These are phyloP conservation scores for Pulveroboletus frians DNA, from an alignment of 768 basidiomycete genomes.

Conservation along the genomic window DNA sequence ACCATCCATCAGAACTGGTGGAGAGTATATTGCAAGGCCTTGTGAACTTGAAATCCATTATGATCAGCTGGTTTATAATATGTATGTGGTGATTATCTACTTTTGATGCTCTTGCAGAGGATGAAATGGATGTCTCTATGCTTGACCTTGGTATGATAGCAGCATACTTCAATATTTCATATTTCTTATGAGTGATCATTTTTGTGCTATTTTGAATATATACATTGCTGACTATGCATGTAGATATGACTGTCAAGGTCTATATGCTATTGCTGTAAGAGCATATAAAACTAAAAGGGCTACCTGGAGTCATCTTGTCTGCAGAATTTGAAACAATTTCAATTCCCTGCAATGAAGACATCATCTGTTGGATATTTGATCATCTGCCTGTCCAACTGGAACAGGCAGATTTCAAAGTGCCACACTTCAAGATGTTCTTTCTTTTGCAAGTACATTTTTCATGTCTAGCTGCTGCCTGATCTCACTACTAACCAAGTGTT, in stretches of 20 bases:
- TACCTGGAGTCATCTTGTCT: conserved; percentile 91
- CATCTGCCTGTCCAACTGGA: conserved; percentile 95
- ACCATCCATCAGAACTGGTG: conserved; percentile 93
- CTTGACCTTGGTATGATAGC: conserved; percentile 99
- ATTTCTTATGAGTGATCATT: conserved; percentile 65
- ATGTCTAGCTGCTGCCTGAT: conserved; percentile 91
- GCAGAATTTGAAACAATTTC: conserved; percentile 89
- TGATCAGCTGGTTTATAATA: conserved; percentile 54
- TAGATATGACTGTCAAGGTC: conserved; percentile 94
- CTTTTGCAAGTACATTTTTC: conserved; percentile 98
- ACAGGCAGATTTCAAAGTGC: conserved; percentile 78
- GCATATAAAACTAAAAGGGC: conserved; percentile 92
- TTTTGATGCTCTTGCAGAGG: conserved; percentile 40
- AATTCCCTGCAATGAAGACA: conserved; percentile 90
- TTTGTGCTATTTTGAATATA: neutral
- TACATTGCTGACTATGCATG: neutral
- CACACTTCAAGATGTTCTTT: conserved; percentile 97
- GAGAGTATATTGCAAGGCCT: conserved; percentile 90
- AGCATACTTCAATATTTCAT: conserved; percentile 92
- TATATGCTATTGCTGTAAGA: conserved; percentile 94
- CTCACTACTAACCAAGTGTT: conserved; percentile 86
- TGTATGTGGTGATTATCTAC: neutral
- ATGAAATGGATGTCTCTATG: conserved; percentile 88
- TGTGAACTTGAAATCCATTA: conserved; percentile 91
- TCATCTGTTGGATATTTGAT: conserved; percentile 86